Evolutionary conservation across 176 grass and related monocot species (phyloP).

Genomic region (Oryza officinalis): DNA sequence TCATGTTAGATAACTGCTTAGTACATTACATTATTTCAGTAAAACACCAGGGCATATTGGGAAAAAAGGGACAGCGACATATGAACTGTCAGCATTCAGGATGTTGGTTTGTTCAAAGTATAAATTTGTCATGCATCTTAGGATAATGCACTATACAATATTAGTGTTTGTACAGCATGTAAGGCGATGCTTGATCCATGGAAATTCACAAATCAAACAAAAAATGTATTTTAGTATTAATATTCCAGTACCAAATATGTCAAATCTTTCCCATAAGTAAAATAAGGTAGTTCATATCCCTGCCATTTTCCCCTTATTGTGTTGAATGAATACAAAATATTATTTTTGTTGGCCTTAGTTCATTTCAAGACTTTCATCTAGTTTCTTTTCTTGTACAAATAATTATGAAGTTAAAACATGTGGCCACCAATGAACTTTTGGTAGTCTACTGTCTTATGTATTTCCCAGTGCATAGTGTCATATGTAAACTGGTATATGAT

Average conservation of each 20-base stretch:
- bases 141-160: not conserved
- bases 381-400: conserved; percentile 6
- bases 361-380: not conserved
- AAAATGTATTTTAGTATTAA: not conserved
- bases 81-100: not conserved
- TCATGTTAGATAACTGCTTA: not conserved
- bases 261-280: not conserved
- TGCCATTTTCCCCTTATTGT: not conserved
- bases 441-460: not conserved
- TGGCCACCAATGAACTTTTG: not conserved
- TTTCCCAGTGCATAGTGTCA: not conserved
- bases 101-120: not conserved
- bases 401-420: not conserved
- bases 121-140: not conserved
- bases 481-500: not conserved
- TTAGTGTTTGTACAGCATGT: not conserved
- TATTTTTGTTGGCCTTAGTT: not conserved
- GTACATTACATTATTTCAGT: not conserved
- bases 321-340: not conserved
- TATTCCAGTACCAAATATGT: not conserved
- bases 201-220: not conserved
- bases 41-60: not conserved
- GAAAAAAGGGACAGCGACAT: not conserved
- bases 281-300: not conserved
- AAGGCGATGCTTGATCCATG: not conserved